Evolutionary conservation across 139 green algal genomes (phyloP), one percentile per base, ranked within the genome.

Genomic region (Micromonas pusilla): DNA sequence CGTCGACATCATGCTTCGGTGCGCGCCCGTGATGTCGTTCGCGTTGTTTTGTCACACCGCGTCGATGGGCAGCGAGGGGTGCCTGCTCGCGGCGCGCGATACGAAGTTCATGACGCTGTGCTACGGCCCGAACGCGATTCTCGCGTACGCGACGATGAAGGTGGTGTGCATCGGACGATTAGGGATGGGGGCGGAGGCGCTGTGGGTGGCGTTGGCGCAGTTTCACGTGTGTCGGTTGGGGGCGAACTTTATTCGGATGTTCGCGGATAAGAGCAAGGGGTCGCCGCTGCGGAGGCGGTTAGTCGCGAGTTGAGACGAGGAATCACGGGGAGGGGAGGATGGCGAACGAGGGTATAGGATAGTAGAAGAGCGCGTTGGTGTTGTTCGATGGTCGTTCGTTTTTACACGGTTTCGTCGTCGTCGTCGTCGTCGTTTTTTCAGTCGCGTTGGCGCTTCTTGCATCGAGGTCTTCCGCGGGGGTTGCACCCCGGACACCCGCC

Each of bases 1-100:
- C 30, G 72, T 76, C 30, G 34, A 33, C 0, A 28, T 71, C 20
- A 72, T 84, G 64, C 3, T 19, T 3, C 3, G 33, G 21, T 5
- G 67, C 37, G 57, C 67, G 30, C 72, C 79, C 1, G 5, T 81
- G 2, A 52, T 82, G 70, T 73, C 54, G 57, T 2, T 73, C 25
- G 31, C 65, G 25, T 70, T 86, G n/a, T 60, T 82, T 23, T 23
- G 81, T 1, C 82, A 86, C 68, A 82, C 82, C 21, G 52, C 52
- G 53, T 82, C 74, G 31, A 84, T 86, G 76, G 79, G 76, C 54
- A 84, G 74, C 31, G 82, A 86, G 70, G 82, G 82, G 60, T 84
- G 83, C 54, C 65, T 86, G 64, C 70, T 86, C 19, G 82, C 78
- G 33, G 75, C 62, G 32, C 70, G 79, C 20, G 68, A 83, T 53